Evolutionary conservation across 177 flowering plant genomes (phyloP), one percentile per base, ranked within the genome.

Genomic region (Vitis hybrid): DNA sequence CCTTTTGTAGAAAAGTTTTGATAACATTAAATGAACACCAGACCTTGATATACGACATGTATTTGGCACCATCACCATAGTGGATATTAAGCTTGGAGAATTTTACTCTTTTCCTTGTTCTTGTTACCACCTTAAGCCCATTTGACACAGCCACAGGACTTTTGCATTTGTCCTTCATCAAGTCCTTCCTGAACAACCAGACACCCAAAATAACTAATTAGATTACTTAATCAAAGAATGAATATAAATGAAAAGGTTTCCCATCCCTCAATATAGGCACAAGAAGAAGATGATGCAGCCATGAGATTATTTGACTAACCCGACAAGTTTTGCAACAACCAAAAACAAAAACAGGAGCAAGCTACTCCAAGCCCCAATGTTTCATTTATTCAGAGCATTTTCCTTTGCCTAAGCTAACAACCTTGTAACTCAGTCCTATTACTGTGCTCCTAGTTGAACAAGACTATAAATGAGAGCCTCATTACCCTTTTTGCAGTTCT

Each of bases 31-130:
- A 27, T 32, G 19, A 52, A 49, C 40, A 55, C 15, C 75, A 58
- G 56, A 92, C 97, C 95, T 88, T 92, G 72, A 90, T n/a, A 79
- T 85, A 89, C 19, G 98, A 87, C 97, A 91, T 91, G 65, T 89
- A 92, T 72, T 85, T 85, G 52, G 88, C 78, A 68, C 86, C 89
- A 76, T 86, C 94, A 72, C 68, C 74, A 69, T 70, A 79, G 55
- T 73, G 77, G 64, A 76, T 68, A 65, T 71, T 78, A 57, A 62
- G 79, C 75, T 75, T 85, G 9, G 67, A 87, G 24, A 76, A 52
- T 59, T 75, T 81, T 65, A 85, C 86, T 65, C 80, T 85, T 67
- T 79, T 86, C 50, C 68, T 75, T 7, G 70, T 52, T 76, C 57
- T 76, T 50, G 65, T 55, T 63, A 60, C 73, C 58, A 58, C 74